Percentiles rank a stretch among this genome's conserved stretches.
These are phyloP conservation scores for Coemansia sp. DNA, from an alignment of 192 early-diverging fungal species.

Conservation along the genomic window DNA sequence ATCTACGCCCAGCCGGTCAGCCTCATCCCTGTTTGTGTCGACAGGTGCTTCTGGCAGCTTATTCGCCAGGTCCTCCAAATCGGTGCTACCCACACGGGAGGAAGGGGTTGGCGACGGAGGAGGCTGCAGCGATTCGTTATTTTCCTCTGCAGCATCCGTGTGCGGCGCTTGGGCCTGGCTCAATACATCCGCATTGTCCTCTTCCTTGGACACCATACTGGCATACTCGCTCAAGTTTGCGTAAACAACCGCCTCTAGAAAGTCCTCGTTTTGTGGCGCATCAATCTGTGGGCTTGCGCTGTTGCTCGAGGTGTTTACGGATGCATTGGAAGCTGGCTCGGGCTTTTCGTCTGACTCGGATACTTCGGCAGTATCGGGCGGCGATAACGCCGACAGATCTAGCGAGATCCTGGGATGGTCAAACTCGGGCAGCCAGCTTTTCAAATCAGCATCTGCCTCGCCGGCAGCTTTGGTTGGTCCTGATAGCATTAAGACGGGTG, in stretches of 20 bases:
- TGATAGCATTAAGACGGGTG: constrained; percentile 20
- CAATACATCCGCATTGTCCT: not conserved
- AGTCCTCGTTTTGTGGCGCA: not conserved
- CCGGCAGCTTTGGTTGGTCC: constrained; percentile 5
- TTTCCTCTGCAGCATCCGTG: not conserved
- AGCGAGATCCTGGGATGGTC: constrained; percentile 27
- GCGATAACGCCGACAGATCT: constrained; percentile 17
- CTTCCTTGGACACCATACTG: constrained; percentile 3
- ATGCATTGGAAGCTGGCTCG: not conserved
- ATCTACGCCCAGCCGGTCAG: constrained; percentile 21
- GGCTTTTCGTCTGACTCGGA: not conserved
- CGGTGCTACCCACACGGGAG: not conserved
- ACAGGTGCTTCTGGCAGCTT: not conserved
- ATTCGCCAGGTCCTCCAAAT: not conserved
- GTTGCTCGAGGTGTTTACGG: not conserved
- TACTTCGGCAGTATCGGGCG: not conserved
- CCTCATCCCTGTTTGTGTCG: not conserved
- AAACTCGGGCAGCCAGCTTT: constrained; percentile 46
- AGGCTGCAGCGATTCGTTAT: not conserved
- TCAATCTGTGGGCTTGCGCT: not conserved
- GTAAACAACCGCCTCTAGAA: not conserved
- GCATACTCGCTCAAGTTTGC: constrained; percentile 9
- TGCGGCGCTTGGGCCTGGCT: not conserved
- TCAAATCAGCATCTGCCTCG: constrained; percentile 3
- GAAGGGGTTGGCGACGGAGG: not conserved